Conservation (phyloP, 331 rosid species). For the Rosa hybrid region DNA sequence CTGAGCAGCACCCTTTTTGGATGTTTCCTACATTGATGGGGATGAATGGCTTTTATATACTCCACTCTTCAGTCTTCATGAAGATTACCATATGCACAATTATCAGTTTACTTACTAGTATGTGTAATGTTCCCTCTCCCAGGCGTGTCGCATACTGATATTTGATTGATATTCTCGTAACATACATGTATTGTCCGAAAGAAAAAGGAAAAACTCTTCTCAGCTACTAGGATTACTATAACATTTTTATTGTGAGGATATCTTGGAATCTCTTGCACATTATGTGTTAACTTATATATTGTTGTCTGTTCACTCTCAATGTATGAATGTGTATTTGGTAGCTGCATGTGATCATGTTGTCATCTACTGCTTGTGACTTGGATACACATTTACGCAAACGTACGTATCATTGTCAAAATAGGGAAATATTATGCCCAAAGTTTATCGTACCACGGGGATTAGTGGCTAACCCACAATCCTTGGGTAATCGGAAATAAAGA, state of each 20-base stretch:
- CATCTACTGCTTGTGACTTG: not conserved
- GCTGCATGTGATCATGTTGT: not conserved
- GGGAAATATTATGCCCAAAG: too few relatives aligned
- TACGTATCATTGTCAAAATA: too few relatives aligned
- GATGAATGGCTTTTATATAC: constrained; percentile 46
- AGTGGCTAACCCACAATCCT: too few relatives aligned
- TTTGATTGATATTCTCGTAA: not conserved
- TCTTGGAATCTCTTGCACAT: not conserved
- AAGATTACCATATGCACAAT: not conserved
- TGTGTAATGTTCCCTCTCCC: not conserved
- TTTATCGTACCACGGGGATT: too few relatives aligned
- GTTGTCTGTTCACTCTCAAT: not conserved
- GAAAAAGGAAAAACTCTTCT: not conserved
- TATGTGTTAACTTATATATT: not conserved
- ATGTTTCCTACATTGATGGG: constrained; percentile 58
- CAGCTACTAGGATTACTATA: not conserved
- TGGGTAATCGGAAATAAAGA: too few relatives aligned
- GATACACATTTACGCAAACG: too few relatives aligned
- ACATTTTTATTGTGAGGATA: not conserved
- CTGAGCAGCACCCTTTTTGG: constrained; percentile 48
- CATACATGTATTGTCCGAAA: not conserved
- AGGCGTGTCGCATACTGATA: not conserved
- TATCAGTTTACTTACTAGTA: not conserved
- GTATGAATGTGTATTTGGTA: not conserved
- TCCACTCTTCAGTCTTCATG: constrained; percentile 13